Conservation (phyloP, 345 rosid genomes). For the Salix suchowensis region DNA sequence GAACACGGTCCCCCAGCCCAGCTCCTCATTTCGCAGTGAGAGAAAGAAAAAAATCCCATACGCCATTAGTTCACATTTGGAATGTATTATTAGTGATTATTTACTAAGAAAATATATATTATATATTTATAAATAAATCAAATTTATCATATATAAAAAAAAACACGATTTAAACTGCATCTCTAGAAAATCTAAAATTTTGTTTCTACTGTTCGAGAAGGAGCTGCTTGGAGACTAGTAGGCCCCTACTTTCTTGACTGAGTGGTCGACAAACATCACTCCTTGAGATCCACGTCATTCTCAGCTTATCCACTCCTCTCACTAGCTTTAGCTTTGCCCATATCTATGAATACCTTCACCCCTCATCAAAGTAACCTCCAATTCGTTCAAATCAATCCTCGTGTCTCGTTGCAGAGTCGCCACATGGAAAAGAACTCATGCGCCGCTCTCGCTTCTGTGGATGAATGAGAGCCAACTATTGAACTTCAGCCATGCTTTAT, state of each 20-base stretch:
- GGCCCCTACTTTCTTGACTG: constrained; percentile 28
- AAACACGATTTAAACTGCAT: too few species aligned
- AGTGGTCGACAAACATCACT: constrained; percentile 35
- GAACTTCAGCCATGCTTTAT: neutral
- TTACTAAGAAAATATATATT: too few species aligned
- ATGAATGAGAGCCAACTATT: neutral
- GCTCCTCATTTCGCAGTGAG: too few species aligned
- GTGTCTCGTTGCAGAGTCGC: neutral
- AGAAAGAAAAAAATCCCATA: neutral
- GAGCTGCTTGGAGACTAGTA: constrained; percentile 18
- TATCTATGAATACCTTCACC: neutral
- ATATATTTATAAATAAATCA: too few species aligned
- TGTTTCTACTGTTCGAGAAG: constrained; percentile 4
- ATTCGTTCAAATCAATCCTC: neutral
- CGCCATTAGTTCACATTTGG: neutral
- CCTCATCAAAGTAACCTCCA: neutral
- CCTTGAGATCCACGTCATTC: constrained; percentile 47
- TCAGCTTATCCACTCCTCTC: constrained; percentile 20
- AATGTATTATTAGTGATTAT: too few species aligned
- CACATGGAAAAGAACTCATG: neutral
- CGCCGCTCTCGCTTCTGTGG: neutral
- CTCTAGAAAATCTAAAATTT: neutral
- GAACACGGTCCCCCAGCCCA: too few species aligned
- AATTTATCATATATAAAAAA: too few species aligned
- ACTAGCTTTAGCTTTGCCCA: neutral